Evolutionary conservation across 257 asterid species (phyloP), one percentile per base, ranked within the genome.

Genomic region (Forsythia viridissima): DNA sequence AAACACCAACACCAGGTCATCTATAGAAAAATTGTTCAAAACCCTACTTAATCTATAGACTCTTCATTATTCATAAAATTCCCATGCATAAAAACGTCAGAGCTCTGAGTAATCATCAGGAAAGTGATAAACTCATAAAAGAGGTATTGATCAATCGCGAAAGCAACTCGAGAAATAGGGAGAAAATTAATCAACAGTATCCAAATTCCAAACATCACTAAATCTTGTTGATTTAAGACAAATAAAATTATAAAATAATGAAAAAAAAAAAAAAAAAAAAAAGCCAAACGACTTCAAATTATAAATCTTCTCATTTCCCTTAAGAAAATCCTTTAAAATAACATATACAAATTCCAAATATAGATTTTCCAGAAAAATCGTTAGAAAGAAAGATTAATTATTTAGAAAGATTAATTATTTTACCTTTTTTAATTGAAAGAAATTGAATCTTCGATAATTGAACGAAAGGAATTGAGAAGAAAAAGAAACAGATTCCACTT

Each of bases 121-220:
- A 51, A 30, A 30, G 61, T 63, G 69, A 81, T 81, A 59, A 30
- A 74, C n/a, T n/a, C n/a, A n/a, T n/a, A 46, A 13, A 36, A 39
- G 44, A 9, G 15, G 72, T 34, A 67, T 15, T 1, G 78, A 72
- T 73, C 73, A 81, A 48, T 48, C 59, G 59, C 52, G 5, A 46
- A 11, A 4, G 20, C 20, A 48, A 48, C 15, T 48, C 59, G 20
- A 15, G 20, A 48, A 30, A 30, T 30, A 30, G 34, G 34, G 2
- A 30, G 1, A 1, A 30, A 30, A 30, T 30, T 30, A 30, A 30
- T 30, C 2, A 18, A 66, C 36, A 43, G 44, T 6, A 73, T 52
- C 38, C 3, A 37, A 63, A 16, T 21, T n/a, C 18, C 37, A 52
- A 30, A 10, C 44, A 24, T 55, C 74, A 39, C 15, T 9, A 71